phyloP scores from a whole-genome alignment of 148 eudicot species.

The Rheum nobile region DNA sequence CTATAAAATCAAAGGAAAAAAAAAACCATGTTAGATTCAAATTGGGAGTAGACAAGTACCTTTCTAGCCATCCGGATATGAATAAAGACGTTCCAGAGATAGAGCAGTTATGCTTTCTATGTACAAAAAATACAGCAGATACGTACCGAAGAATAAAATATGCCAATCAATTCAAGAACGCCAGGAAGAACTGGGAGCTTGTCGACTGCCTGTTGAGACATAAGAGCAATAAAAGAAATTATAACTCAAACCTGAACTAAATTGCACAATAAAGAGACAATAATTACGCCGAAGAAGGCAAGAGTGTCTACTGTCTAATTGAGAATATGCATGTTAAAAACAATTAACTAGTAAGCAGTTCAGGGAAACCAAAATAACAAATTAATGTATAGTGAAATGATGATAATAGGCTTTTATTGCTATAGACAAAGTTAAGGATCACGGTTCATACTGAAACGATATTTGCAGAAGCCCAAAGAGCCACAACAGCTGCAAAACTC shows the following conservation, averaged over 20 bases:
- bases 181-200: constrained; percentile 77
- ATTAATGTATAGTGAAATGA: background rate
- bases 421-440: background rate
- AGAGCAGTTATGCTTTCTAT: too few relatives aligned
- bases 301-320: background rate
- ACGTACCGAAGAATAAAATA: constrained; percentile 72
- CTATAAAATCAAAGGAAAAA: constrained; percentile 36
- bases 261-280: background rate
- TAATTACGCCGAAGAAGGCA: background rate
- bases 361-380: background rate
- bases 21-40: constrained; percentile 14
- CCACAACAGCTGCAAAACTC: constrained; percentile 70
- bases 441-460: constrained; percentile 42
- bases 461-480: constrained; percentile 75
- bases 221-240: background rate
- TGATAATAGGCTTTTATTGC: background rate
- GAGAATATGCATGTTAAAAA: background rate
- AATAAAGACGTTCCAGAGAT: background rate
- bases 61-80: background rate
- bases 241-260: background rate
- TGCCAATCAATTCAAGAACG: constrained; percentile 63
- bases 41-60: too few relatives aligned
- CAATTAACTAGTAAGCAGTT: background rate
- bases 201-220: constrained; percentile 69
- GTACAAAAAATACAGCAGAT: background rate